Evolutionary conservation across 2,329 filamentous ascomycete species (phyloP), one percentile per base, ranked within the genome.

Genomic region (Aspergillus pseudoviridinutans): DNA sequence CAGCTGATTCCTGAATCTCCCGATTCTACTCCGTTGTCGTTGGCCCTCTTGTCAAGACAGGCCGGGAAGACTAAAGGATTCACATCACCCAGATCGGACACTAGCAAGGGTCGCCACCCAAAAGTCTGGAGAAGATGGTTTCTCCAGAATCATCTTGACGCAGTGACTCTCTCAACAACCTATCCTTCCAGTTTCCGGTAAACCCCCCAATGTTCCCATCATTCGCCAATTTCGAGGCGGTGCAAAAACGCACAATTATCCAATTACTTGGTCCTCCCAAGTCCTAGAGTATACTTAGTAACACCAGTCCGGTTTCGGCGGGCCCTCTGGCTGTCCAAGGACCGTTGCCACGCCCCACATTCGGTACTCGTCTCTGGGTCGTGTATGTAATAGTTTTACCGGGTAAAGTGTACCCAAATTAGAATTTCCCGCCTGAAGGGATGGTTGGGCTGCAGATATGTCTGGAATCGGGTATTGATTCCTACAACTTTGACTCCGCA

Each of bases 261-360:
- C 20, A 20, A n/a, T 44, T 8, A 44, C 41, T 44, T 44, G 41
- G 41, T 22, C 41, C 17, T n/a, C 14, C 17, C n/a, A 44, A 44
- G n/a, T 7, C 51, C 51, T 50, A 54, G 51, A 58, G 55, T 56
- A 58, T 25, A 46, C 51, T 54, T 38, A 55, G 51, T 54, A 59
- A 57, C 58, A 50, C 42, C 47, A 49, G 66, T 63, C 69, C 68
- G 68, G 67, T 68, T 55, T 64, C 63, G 63, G 63, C 59, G 54
- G 54, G 51, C n/a, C 62, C 32, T 57, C 57, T 61, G n/a, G n/a
- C 42, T 20, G 61, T 67, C 70, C 66, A 63, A 71, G 66, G 67
- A 68, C 59, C 58, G 65, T 69, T 68, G 70, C 70, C 70, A 72
- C 70, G 68, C 64, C 66, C 68, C 63, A 67, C 69, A 58, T 58